Base-by-base conservation (phyloP, 2,329 filamentous ascomycete species). In the Monosporascus sp. region DNA sequence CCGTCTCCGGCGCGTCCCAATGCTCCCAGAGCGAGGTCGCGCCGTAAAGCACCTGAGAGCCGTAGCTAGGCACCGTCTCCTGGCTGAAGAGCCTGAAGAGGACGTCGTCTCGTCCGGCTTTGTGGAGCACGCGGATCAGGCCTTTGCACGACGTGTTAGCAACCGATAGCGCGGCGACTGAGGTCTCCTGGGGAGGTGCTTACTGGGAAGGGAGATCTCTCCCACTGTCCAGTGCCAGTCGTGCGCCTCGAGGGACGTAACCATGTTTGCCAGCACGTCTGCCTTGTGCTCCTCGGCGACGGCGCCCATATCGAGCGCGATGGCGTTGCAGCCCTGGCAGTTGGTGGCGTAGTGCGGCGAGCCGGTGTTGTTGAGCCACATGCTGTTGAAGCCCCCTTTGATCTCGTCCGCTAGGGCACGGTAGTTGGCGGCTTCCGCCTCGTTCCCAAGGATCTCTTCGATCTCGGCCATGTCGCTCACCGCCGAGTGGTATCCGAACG, bases 11-110 rank as follows among this genome's bases (percentile, higher is more conserved):
- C 6, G 41, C 37, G 18, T 57, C 53, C 55, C 55, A 57, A 46
- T 55, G 55, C 49, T 57, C 53, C 56, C 54, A 56, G 2, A 56
- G 48, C 24, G 41, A 45, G 1, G 56, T 56, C 7, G 56, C 56
- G 0, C 54, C 56, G 20, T 47, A 45, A 1, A 25, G 20, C 6
- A 58, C 37, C 50, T 54, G 45, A 7, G 31, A 41, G 11, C 52
- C 41, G 31, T 58, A 55, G 2, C 56, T 52, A 22, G 49, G 51
- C 18, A 38, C 37, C 3, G 25, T 39, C 37, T 53, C 24, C 38
- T 22, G 41, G 46, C 18, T 50, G 37, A 56, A 54, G 44, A 58
- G 8, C 5, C 51, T 48, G 43, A 48, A 55, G 17, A 58, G 22
- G 5, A 53, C 46, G 22, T 58, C 54, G 18, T 52, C 48, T 6